These are phyloP conservation scores for Triticum urartu DNA, from an alignment of 176 grass and related monocot genomes.

Conservation along the genomic window DNA sequence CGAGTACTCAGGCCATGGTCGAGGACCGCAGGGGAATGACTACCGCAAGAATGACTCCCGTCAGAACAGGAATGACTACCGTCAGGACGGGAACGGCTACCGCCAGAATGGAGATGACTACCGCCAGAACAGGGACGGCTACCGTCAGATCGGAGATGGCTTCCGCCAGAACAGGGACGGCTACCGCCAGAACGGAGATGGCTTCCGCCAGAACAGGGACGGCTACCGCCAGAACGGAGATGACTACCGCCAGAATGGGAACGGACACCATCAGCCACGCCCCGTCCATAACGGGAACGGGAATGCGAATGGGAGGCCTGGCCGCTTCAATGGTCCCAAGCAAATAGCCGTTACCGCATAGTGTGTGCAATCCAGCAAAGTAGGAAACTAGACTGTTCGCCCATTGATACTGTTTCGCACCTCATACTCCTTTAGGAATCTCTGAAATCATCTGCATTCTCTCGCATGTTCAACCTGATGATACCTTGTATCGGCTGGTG, in stretches of 20 bases:
- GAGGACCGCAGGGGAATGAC: background rate
- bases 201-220: background rate
- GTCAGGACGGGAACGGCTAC: background rate
- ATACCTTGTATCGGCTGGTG: background rate
- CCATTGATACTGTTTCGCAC: background rate
- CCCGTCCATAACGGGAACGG: background rate
- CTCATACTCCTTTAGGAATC: background rate
- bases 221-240: background rate
- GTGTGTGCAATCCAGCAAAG: constrained; percentile 12
- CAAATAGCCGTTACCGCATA: constrained; percentile 28
- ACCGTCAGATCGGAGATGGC: background rate
- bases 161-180: background rate
- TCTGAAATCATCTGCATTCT: background rate
- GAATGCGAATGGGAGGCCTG: constrained; percentile 9
- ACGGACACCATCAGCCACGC: background rate
- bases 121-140: background rate
- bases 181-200: background rate
- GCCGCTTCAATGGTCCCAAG: constrained; percentile 23
- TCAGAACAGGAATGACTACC: background rate
- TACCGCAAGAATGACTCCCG: constrained; percentile 17
- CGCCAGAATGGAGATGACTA: background rate
- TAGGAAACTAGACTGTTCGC: background rate
- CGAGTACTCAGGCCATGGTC: constrained; percentile 30
- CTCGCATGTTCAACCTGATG: background rate
- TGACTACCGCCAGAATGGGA: background rate